Conservation (phyloP, 2,329 filamentous ascomycete genomes). For the Colletotrichum coccodes region DNA sequence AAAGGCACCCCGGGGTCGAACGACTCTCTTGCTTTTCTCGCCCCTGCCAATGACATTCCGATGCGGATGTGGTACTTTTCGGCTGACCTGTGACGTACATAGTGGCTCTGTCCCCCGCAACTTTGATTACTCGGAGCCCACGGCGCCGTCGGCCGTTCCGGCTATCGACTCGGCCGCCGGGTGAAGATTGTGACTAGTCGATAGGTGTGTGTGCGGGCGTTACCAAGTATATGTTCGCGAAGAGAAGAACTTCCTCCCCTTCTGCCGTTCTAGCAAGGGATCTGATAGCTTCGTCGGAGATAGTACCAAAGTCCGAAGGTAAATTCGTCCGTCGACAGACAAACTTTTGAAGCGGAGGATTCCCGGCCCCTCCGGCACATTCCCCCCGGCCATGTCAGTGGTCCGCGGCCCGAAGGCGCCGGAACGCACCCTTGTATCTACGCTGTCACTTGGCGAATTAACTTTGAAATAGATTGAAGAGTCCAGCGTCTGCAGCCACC, state of each 20-base stretch:
- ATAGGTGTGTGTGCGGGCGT: not conserved
- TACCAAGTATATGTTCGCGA: not conserved
- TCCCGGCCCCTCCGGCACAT: not conserved
- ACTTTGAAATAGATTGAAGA: too few relatives aligned
- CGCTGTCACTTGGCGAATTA: not conserved
- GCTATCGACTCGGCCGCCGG: not conserved
- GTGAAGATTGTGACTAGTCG: not conserved
- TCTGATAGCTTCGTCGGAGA: not conserved
- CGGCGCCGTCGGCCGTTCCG: not conserved
- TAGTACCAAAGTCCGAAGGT: not conserved
- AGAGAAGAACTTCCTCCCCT: not conserved
- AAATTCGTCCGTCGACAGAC: not conserved
- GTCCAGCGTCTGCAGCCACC: too few relatives aligned
- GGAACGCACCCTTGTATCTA: not conserved
- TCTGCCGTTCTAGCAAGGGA: not conserved
- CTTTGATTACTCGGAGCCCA: not conserved
- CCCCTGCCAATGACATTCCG: slow-evolving; percentile 6
- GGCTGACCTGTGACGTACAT: slow-evolving; percentile 16
- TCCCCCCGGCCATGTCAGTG: slow-evolving; percentile 1
- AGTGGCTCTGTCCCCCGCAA: slow-evolving; percentile 24
- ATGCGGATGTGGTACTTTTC: slow-evolving; percentile 1
- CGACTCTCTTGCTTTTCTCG: not conserved
- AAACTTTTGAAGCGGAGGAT: not conserved
- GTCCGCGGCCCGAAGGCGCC: not conserved
- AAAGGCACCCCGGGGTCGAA: not conserved